These are phyloP conservation scores for Penicillium occitanis DNA, from an alignment of 2,329 filamentous ascomycete species.

Conservation along the genomic window DNA sequence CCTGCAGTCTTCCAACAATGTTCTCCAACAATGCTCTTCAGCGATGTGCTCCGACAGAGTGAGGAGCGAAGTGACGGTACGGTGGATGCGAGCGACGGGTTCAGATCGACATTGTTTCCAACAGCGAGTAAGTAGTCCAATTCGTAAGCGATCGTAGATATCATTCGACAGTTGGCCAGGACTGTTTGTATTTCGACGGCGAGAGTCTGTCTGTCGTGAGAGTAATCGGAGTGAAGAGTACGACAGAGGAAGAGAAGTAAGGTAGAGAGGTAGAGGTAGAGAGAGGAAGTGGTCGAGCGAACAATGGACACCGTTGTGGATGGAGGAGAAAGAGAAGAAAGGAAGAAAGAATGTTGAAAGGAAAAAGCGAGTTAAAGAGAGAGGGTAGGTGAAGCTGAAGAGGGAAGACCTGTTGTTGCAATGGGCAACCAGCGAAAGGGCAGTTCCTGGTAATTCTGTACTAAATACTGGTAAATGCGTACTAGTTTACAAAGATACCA, in stretches of 20 bases:
- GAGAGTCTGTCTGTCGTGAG: constrained; percentile 20
- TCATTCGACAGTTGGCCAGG: neutral
- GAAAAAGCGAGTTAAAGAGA: constrained; percentile 8
- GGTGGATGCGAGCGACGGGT: neutral
- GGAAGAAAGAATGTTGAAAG: constrained; percentile 15
- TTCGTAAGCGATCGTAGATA: constrained; percentile 1
- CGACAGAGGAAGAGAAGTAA: constrained; percentile 22
- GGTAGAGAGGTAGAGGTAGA: constrained; percentile 20
- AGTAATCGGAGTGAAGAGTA: neutral
- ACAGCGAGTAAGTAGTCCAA: neutral
- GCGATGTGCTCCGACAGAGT: neutral
- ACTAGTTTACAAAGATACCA: neutral
- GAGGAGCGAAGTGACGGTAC: neutral
- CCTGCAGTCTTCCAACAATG: neutral
- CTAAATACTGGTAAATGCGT: neutral
- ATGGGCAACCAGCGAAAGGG: constrained; percentile 16
- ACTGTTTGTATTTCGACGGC: constrained; percentile 9
- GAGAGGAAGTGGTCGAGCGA: constrained; percentile 19
- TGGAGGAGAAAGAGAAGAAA: constrained; percentile 23
- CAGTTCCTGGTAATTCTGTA: neutral
- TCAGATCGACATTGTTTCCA: constrained; percentile 19
- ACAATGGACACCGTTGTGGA: constrained; percentile 21
- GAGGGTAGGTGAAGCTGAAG: constrained; percentile 10
- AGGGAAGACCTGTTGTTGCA: constrained; percentile 18
- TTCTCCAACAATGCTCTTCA: neutral